Evolutionary conservation across 2,329 filamentous ascomycete genomes (phyloP).

Genomic region (Fusarium torreyae): DNA sequence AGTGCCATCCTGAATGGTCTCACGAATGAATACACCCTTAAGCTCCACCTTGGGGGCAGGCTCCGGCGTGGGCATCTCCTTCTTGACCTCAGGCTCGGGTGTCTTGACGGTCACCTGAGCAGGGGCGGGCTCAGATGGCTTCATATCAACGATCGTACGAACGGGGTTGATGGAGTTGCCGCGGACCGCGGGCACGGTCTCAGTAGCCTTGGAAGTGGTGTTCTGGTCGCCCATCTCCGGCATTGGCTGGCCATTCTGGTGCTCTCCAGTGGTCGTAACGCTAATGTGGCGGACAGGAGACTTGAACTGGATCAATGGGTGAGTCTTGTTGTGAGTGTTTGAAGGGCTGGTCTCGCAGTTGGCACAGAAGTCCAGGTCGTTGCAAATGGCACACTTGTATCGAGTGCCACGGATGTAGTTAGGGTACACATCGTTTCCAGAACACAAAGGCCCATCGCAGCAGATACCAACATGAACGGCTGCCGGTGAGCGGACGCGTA

Average conservation of each 20-base stretch:
- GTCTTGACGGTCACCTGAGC: slow-evolving; percentile 20
- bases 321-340: slow-evolving; percentile 93
- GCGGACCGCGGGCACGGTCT: slow-evolving; percentile 59
- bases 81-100: slow-evolving; percentile 29
- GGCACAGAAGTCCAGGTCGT: slow-evolving; percentile 95
- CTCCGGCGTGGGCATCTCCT: slow-evolving; percentile 49
- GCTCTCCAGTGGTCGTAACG: slow-evolving; percentile 87
- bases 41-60: slow-evolving; percentile 54
- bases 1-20: slow-evolving; percentile 85
- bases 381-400: slow-evolving; percentile 97
- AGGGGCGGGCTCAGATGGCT: slow-evolving; percentile 68
- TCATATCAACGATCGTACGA: slow-evolving; percentile 80
- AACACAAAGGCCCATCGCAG: slow-evolving; percentile 94
- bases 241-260: slow-evolving; percentile 75
- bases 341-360: slow-evolving; percentile 90
- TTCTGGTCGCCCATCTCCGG: slow-evolving; percentile 79
- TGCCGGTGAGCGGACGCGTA: slow-evolving; percentile 42
- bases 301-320: slow-evolving; percentile 97
- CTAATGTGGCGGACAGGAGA: slow-evolving; percentile 90
- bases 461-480: slow-evolving; percentile 86
- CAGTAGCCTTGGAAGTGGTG: slow-evolving; percentile 65
- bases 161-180: slow-evolving; percentile 68
- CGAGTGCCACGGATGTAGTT: slow-evolving; percentile 88
- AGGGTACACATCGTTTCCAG: slow-evolving; percentile 65
- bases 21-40: slow-evolving; percentile 78